These are phyloP conservation scores for Phytopythium litorale DNA, from an alignment of 352 stramenopile species.

Conservation along the genomic window DNA sequence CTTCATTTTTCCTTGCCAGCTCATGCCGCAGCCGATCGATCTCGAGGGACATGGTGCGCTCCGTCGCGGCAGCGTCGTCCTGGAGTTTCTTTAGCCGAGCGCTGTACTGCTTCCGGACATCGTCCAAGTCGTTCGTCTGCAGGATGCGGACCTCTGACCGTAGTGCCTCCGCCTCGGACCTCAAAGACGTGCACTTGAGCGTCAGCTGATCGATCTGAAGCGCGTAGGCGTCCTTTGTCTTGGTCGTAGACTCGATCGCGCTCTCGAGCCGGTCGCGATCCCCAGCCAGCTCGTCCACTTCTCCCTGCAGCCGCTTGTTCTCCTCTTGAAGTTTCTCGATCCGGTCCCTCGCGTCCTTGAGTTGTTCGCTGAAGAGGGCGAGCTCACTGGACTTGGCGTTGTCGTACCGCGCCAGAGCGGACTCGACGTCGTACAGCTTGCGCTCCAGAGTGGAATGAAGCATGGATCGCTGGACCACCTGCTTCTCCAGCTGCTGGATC, in stretches of 20 bases:
- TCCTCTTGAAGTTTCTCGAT: constrained; percentile 35
- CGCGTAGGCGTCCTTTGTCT: constrained; percentile 52
- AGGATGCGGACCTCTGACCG: constrained; percentile 60
- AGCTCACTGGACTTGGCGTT: constrained; percentile 44
- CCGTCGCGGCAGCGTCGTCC: constrained; percentile 32
- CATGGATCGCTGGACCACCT: constrained; percentile 63
- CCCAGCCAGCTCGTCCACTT: constrained; percentile 21
- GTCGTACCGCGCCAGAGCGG: constrained; percentile 46
- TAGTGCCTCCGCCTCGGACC: constrained; percentile 54
- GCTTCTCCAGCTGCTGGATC: constrained; percentile 70
- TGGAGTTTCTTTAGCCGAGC: constrained; percentile 47
- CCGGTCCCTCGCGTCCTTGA: constrained; percentile 21
- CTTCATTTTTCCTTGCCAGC: constrained; percentile 31
- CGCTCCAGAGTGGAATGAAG: constrained; percentile 58
- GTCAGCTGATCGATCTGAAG: constrained; percentile 44
- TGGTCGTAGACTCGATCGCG: constrained; percentile 28
- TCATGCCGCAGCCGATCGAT: constrained; percentile 54
- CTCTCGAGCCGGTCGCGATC: constrained; percentile 32
- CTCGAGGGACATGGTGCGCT: constrained; percentile 43
- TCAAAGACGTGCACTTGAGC: constrained; percentile 28
- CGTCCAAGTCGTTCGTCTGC: constrained; percentile 56
- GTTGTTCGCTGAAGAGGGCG: constrained; percentile 20
- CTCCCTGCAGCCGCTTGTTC: constrained; percentile 25
- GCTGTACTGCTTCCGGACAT: constrained; percentile 39
- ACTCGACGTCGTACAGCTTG: constrained; percentile 74